Percentiles rank a stretch among this genome's conserved stretches.
Evolutionary conservation across 2,329 filamentous ascomycete genomes (phyloP).

Genomic region (Penicillium thymicola): DNA sequence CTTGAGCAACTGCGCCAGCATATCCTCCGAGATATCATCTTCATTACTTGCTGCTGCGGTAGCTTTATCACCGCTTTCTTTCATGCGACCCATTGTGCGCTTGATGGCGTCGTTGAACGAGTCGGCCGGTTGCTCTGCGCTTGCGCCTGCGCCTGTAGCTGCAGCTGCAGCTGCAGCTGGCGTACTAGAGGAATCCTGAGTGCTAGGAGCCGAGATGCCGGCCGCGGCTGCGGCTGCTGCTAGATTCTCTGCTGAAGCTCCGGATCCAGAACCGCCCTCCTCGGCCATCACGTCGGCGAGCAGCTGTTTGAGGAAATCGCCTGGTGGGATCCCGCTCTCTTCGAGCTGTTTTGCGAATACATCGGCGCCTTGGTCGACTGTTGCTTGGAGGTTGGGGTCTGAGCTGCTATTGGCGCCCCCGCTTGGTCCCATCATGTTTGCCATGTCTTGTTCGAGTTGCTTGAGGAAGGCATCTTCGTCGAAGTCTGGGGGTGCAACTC

Average conservation of each 20-base stretch:
- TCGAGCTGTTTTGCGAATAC: slow-evolving; percentile 37
- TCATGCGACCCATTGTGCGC: slow-evolving; percentile 94
- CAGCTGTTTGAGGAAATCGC: slow-evolving; percentile 37
- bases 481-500: slow-evolving; percentile 18
- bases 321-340: slow-evolving; percentile 33
- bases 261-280: slow-evolving; percentile 14
- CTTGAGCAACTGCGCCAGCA: slow-evolving; percentile 88
- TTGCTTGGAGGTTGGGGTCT: slow-evolving; percentile 21
- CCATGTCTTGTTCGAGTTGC: slow-evolving; percentile 88
- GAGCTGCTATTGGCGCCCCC: slow-evolving; percentile 18
- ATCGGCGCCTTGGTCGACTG: slow-evolving; percentile 34
- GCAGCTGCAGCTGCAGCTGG: no score
- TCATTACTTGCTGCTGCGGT: slow-evolving; percentile 65
- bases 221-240: slow-evolving; percentile 20
- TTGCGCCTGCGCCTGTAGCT: not conserved
- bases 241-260: slow-evolving; percentile 17
- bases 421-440: slow-evolving; percentile 62
- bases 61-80: slow-evolving; percentile 79
- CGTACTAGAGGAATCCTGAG: not conserved
- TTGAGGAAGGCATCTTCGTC: slow-evolving; percentile 63
- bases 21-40: slow-evolving; percentile 69
- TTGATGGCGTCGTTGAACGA: slow-evolving; percentile 90
- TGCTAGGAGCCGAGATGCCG: not conserved
- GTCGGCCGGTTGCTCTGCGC: slow-evolving; percentile 51
- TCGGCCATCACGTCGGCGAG: slow-evolving; percentile 36